Conservation (phyloP, 495 filamentous ascomycete species). For the Beverwykella pulmonaria region DNA sequence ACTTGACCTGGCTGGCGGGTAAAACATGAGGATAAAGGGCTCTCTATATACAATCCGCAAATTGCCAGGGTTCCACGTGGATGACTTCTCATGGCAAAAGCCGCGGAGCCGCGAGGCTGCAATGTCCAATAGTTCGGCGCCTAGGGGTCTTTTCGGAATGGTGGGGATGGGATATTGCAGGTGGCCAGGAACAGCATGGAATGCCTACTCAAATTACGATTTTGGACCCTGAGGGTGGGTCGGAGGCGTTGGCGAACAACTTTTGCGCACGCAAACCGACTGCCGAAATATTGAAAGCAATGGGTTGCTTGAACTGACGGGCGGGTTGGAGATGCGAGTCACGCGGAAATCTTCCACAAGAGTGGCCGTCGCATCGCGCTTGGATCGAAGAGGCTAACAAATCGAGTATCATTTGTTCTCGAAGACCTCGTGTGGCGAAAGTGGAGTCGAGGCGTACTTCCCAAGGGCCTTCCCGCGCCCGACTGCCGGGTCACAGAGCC, state of each 20-base stretch:
- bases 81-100: not conserved
- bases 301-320: not conserved
- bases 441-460: not conserved
- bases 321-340: not conserved
- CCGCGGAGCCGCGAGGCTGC: not conserved
- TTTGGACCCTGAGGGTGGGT: not conserved
- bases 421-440: constrained; percentile 3
- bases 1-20: constrained; percentile 21
- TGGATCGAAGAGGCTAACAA: not conserved
- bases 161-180: not conserved
- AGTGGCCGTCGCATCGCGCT: not conserved
- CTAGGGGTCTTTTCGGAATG: not conserved
- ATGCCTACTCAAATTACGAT: not conserved
- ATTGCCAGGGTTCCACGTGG: constrained; percentile 3
- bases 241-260: not conserved
- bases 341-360: not conserved
- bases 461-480: not conserved
- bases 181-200: not conserved
- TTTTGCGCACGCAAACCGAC: not conserved
- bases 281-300: not conserved
- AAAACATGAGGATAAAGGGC: not conserved
- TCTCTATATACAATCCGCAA: constrained; percentile 5
- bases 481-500: not conserved
- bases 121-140: constrained; percentile 4
- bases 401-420: constrained; percentile 18